These are phyloP conservation scores for Neurospora hispaniola DNA, from an alignment of 495 filamentous ascomycete genomes.

Conservation along the genomic window DNA sequence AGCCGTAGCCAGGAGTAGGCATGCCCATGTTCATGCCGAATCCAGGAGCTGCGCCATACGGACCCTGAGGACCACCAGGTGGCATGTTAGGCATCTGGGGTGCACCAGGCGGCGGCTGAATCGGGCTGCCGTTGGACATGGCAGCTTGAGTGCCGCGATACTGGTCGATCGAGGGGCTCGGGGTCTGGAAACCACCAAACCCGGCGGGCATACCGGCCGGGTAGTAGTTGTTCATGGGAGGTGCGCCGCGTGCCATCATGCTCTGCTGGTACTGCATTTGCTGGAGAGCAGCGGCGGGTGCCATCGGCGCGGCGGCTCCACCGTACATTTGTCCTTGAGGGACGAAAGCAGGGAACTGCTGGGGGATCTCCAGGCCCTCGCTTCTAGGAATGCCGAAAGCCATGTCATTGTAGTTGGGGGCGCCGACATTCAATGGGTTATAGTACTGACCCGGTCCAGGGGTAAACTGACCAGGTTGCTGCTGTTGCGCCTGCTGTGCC, in stretches of 20 bases:
- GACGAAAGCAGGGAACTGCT: slow-evolving; percentile 42
- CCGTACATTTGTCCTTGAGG: slow-evolving; percentile 41
- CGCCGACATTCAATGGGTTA: slow-evolving; percentile 28
- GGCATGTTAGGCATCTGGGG: slow-evolving; percentile 17
- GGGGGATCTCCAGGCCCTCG: slow-evolving; percentile 45
- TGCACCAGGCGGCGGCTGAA: slow-evolving; percentile 28
- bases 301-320: slow-evolving; percentile 34
- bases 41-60: slow-evolving; percentile 34
- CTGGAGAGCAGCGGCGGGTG: slow-evolving; percentile 36
- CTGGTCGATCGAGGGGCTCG: slow-evolving; percentile 37
- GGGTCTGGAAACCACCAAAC: slow-evolving; percentile 34
- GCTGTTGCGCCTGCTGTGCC: slow-evolving; percentile 17
- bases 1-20: slow-evolving; percentile 34
- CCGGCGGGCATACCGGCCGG: slow-evolving; percentile 35
- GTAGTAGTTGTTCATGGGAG: slow-evolving; percentile 43
- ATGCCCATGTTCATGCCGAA: slow-evolving; percentile 41
- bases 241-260: slow-evolving; percentile 40
- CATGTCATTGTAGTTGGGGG: slow-evolving; percentile 30
- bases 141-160: slow-evolving; percentile 30
- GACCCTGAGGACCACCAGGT: slow-evolving; percentile 14
- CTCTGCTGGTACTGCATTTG: slow-evolving; percentile 51
- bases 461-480: slow-evolving; percentile 20
- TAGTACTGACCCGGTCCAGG: slow-evolving; percentile 26
- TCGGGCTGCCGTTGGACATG: slow-evolving; percentile 34
- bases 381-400: slow-evolving; percentile 42